Evolutionary conservation across 352 stramenopile genomes (phyloP), one percentile per base, ranked within the genome.

Genomic region (Thalassiosira mediterranea): DNA sequence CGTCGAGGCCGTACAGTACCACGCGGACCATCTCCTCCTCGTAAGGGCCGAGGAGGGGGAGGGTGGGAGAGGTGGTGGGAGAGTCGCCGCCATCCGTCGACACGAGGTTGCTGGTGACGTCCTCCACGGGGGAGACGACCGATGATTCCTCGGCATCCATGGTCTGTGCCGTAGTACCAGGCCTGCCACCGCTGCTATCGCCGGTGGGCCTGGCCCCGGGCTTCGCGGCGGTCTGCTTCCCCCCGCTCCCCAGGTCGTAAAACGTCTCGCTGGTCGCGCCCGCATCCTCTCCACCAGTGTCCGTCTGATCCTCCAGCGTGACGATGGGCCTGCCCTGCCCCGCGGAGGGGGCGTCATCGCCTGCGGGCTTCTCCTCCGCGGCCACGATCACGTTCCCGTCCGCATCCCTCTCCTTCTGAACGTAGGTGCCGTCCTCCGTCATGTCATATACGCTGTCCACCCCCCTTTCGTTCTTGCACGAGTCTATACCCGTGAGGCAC

Each of bases 401-500:
- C 15, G 25, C 51, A 4, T 42, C 51, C 28, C 19, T 26, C 4
- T 13, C 47, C 47, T 54, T 47, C 54, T n/a, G n/a, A n/a, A n/a
- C n/a, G n/a, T n/a, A n/a, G n/a, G n/a, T n/a, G 7, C 44, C 59
- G 21, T 19, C 60, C 44, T 69, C 19, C 25, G 13, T 32, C 37
- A n/a, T 51, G 10, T 29, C 28, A 3, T 54, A 46, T 46, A 81
- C 81, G 7, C 29, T 48, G 3, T n/a, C 46, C 63, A 79, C 52
- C 4, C 78, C 78, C 57, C 61, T 64, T 51, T 86, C 78, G 25
- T 71, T 66, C 68, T 86, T 86, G 46, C 78, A 86, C 34, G 28
- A 51, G 0, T 17, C 21, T 13, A 85, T 61, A 11, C 72, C 78
- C 15, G 52, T 76, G 42, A 86, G 64, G 42, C 78, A 86, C 21